Evolutionary conservation across 1,284 basidiomycete species (phyloP).

Genomic region (Pseudozyma thailandica): DNA sequence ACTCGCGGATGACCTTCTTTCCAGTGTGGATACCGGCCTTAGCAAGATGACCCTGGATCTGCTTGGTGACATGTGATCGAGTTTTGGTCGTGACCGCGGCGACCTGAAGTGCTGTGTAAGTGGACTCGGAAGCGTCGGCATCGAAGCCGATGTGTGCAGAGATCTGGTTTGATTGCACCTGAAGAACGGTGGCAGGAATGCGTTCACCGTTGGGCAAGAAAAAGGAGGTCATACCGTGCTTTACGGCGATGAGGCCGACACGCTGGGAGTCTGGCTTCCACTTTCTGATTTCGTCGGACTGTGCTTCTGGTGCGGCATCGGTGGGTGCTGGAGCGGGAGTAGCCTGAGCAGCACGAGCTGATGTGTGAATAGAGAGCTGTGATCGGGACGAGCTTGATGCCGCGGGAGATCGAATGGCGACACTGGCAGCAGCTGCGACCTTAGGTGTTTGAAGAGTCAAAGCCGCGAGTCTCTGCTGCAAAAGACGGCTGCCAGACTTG

Average conservation of each 20-base stretch:
- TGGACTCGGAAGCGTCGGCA: slow-evolving; percentile 14
- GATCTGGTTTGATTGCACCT: slow-evolving; percentile 74
- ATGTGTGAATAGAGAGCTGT: slow-evolving; percentile 26
- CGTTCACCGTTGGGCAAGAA: slow-evolving; percentile 90
- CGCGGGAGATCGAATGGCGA: slow-evolving; percentile 9
- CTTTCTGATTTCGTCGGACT: slow-evolving; percentile 10
- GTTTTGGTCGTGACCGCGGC: slow-evolving; percentile 72
- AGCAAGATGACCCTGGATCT: slow-evolving; percentile 87
- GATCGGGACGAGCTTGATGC: slow-evolving; percentile 1
- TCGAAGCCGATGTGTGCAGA: slow-evolving; percentile 51
- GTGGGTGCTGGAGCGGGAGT: slow-evolving; percentile 13
- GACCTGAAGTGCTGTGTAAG: slow-evolving; percentile 68
- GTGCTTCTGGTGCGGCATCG: slow-evolving; percentile 5
- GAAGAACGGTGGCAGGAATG: slow-evolving; percentile 91
- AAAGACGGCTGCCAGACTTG: slow-evolving; percentile 28
- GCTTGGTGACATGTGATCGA: slow-evolving; percentile 76
- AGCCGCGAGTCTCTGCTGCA: slow-evolving; percentile 33
- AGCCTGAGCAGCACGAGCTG: slow-evolving; percentile 21
- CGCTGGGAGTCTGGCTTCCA: slow-evolving; percentile 89
- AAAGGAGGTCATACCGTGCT: slow-evolving; percentile 93
- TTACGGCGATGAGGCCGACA: slow-evolving; percentile 88
- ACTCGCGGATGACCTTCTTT: slow-evolving; percentile 89
- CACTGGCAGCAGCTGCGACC: slow-evolving; percentile 11
- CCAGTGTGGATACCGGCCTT: slow-evolving; percentile 80
- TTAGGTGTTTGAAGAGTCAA: slow-evolving; percentile 25